These are phyloP conservation scores for Acanthamoeba triangularis DNA, from an alignment of 208 protist species.

Conservation along the genomic window DNA sequence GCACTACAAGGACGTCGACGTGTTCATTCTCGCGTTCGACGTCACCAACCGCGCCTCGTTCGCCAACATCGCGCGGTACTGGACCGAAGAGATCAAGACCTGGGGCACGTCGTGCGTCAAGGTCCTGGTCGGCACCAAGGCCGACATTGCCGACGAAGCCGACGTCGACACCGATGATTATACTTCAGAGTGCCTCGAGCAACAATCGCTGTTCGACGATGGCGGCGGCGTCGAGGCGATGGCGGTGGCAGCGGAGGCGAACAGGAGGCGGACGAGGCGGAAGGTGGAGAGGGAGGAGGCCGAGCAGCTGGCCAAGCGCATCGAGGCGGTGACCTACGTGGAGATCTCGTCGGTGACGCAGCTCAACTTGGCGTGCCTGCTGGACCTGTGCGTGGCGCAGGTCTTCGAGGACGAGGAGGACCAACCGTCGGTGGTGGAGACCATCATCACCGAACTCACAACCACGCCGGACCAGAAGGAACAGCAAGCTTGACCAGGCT, in stretches of 20 bases:
- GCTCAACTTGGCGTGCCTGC: constrained; percentile 91
- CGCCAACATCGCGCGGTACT: not conserved
- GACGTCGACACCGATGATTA: not conserved
- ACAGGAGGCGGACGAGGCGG: not conserved
- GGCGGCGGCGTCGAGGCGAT: not conserved
- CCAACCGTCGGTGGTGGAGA: not conserved
- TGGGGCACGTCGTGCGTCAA: not conserved
- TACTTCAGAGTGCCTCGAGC: not conserved
- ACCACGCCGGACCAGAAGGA: no score
- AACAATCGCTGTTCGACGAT: not conserved
- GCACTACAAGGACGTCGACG: constrained; percentile 47
- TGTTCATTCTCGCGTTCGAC: constrained; percentile 12
- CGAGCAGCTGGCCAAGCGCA: constrained; percentile 86
- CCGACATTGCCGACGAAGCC: not conserved
- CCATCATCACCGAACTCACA: not conserved
- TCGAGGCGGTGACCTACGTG: constrained; percentile 92
- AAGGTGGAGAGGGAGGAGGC: constrained; percentile 78
- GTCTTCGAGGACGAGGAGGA: constrained; percentile 6
- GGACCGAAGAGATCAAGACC: constrained; percentile 15
- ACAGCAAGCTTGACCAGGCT: no score
- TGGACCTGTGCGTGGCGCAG: constrained; percentile 85
- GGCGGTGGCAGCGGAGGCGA: not conserved
- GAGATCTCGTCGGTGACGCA: constrained; percentile 95
- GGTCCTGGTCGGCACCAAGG: constrained; percentile 34
- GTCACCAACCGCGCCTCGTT: not conserved